Percentiles rank a stretch among this genome's conserved stretches.
These are phyloP conservation scores for Dunaliella primolecta DNA, from an alignment of 139 green algal genomes.

Conservation along the genomic window DNA sequence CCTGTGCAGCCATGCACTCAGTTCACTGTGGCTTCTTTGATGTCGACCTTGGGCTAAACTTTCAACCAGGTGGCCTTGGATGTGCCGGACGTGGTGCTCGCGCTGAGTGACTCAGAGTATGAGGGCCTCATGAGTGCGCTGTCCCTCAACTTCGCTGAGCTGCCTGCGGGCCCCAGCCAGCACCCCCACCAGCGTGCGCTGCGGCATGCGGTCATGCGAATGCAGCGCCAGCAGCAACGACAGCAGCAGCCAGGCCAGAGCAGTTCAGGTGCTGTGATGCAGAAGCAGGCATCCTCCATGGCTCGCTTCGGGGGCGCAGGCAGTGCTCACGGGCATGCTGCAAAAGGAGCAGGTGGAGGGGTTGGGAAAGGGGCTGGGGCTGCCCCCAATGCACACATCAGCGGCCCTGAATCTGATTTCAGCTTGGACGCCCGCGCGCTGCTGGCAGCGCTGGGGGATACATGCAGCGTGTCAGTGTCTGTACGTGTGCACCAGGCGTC, in stretches of 20 bases:
- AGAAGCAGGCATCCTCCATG: neutral
- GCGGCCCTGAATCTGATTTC: neutral
- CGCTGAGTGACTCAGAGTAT: neutral
- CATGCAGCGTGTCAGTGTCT: slow-evolving; percentile 25
- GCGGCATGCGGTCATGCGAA: neutral
- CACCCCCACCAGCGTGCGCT: neutral
- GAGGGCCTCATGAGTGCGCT: neutral
- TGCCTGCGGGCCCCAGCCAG: neutral
- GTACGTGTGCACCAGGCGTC: slow-evolving; percentile 57
- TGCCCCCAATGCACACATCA: neutral
- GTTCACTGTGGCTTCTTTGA: too few relatives aligned
- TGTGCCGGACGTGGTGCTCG: neutral
- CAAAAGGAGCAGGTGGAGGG: too few relatives aligned
- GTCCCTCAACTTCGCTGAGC: neutral
- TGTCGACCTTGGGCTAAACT: too few relatives aligned
- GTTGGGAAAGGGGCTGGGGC: too few relatives aligned
- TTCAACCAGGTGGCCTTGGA: neutral
- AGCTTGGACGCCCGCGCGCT: slow-evolving; percentile 16
- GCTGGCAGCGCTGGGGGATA: slow-evolving; percentile 33
- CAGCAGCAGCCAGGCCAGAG: neutral
- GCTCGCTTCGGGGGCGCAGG: neutral
- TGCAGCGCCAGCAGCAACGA: neutral
- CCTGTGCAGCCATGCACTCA: too few relatives aligned
- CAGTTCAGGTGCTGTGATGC: neutral
- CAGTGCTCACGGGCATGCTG: too few relatives aligned